These are phyloP conservation scores for Luffa aegyptiaca DNA, from an alignment of 306 rosid species.

Conservation along the genomic window DNA sequence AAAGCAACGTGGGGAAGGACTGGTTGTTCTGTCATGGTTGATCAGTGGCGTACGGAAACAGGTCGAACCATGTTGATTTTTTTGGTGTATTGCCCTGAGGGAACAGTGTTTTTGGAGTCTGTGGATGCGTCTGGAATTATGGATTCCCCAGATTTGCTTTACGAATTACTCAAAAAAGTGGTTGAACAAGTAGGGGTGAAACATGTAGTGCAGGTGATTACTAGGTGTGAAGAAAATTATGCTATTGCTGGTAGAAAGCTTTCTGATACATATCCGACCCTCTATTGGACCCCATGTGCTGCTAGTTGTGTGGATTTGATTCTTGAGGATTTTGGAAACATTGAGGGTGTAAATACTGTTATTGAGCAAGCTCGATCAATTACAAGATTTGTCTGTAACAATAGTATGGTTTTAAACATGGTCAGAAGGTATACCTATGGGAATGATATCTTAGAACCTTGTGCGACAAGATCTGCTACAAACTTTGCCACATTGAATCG, in stretches of 20 bases:
- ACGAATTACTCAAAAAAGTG: slow-evolving; percentile 52
- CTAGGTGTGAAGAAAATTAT: slow-evolving; percentile 49
- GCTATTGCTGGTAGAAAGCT: slow-evolving; percentile 51
- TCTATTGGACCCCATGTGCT: slow-evolving; percentile 78
- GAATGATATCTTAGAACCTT: slow-evolving; percentile 66
- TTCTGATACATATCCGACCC: slow-evolving; percentile 56
- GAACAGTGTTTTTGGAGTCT: slow-evolving; percentile 55
- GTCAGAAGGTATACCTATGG: slow-evolving; percentile 65
- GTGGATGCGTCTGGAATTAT: slow-evolving; percentile 56
- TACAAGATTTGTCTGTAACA: slow-evolving; percentile 74
- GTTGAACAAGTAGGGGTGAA: slow-evolving; percentile 72
- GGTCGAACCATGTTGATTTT: slow-evolving; percentile 36
- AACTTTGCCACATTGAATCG: slow-evolving; percentile 62
- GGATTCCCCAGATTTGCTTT: slow-evolving; percentile 34
- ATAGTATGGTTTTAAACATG: slow-evolving; percentile 57
- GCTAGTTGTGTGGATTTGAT: slow-evolving; percentile 51
- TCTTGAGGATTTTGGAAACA: slow-evolving; percentile 63
- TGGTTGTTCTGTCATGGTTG: slow-evolving; percentile 78
- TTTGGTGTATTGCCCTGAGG: slow-evolving; percentile 64
- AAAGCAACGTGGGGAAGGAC: slow-evolving; percentile 61
- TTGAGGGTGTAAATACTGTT: slow-evolving; percentile 57
- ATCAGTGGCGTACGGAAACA: slow-evolving; percentile 46
- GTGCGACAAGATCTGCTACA: slow-evolving; percentile 44
- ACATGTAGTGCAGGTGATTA: slow-evolving; percentile 80
- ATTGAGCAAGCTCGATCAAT: slow-evolving; percentile 70